Evolutionary conservation across 805 yeast species (phyloP), one percentile per base, ranked within the genome.

Genomic region (Candida bentonensis): DNA sequence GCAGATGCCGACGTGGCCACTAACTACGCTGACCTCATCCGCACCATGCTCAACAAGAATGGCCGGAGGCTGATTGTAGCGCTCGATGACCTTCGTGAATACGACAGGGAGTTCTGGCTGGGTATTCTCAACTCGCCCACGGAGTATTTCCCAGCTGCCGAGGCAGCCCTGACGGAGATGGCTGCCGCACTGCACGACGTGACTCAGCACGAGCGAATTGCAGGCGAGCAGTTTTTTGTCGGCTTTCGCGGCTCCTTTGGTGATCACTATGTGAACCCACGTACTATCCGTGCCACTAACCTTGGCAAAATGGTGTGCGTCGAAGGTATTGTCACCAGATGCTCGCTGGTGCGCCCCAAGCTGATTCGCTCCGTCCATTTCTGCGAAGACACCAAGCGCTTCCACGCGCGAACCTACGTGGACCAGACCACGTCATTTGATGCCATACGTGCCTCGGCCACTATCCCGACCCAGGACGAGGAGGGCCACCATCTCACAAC

Each of bases 251-350:
- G 98, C 44, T 79, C 96, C 0, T 86, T 92, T 62, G 97, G 97
- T 45, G 75, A 79, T 45, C 88, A 87, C 58, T 73, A 81, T 40
- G 78, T 89, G 23, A 80, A 87, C 21, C 96, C 98, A 20, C 74
- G 97, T 56, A 78, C 95, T 2, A 77, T 92, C 46, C 75, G 79
- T 47, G 80, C 97, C 2, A 64, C 72, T 13, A 80, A 76, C 51
- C 67, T 92, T 43, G 86, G 95, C 45, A 79, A 80, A 57, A 67
- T 89, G 73, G 76, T 92, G 39, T 79, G 94, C 1, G 70, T 92
- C 21, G 96, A 92, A 64, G 98, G 98, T 45, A 92, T 92, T 53
- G 95, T 92, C 15, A 89, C 97, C 1, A 72, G 92, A 50, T 88
- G 95, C 23, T 87, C 96, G 1, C 69, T 92, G 46, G 94, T 92